Evolutionary conservation across 345 rosid genomes (phyloP).

Genomic region (Salix suchowensis): DNA sequence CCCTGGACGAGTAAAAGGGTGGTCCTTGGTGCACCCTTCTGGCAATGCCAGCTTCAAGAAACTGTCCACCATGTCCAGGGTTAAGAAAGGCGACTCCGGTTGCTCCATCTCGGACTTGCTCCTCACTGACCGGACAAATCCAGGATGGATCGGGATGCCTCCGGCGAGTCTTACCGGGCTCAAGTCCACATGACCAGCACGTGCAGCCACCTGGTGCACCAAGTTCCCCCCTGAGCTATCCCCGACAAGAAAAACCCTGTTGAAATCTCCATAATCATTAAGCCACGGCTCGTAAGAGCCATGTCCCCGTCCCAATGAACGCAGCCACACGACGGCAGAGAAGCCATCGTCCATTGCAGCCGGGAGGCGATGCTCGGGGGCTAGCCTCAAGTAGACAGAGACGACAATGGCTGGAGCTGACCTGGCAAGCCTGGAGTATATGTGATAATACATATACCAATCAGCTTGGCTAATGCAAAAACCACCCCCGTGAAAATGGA

Average conservation of each 20-base stretch:
- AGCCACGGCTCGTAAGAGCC: conserved; percentile 20
- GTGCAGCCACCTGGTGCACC: conserved; percentile 31
- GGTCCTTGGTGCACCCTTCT: conserved; percentile 38
- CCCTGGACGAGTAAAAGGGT: conserved; percentile 62
- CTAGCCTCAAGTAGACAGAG: conserved; percentile 25
- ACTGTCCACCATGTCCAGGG: conserved; percentile 57
- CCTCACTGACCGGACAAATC: conserved; percentile 41
- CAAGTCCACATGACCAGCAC: conserved; percentile 11
- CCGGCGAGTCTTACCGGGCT: conserved; percentile 24
- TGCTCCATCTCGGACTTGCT: conserved; percentile 61
- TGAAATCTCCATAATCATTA: conserved; percentile 9
- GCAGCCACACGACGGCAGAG: conserved; percentile 28
- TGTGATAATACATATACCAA: conserved; percentile 33
- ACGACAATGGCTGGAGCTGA: conserved; percentile 8
- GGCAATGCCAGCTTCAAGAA: conserved; percentile 47
- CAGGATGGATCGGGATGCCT: conserved; percentile 30
- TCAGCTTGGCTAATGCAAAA: conserved; percentile 33
- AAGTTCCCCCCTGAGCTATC: conserved; percentile 33
- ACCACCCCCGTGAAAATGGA: conserved; percentile 38
- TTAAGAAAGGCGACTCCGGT: conserved; percentile 51
- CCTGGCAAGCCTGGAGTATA: conserved; percentile 16
- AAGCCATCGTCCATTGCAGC: conserved; percentile 25
- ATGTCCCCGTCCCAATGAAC: conserved; percentile 2
- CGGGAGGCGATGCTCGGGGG: conserved; percentile 35
- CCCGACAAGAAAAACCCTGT: conserved; percentile 29